Evolutionary conservation across 1,284 basidiomycete genomes (phyloP).

Genomic region (Psilocybe mexicana): DNA sequence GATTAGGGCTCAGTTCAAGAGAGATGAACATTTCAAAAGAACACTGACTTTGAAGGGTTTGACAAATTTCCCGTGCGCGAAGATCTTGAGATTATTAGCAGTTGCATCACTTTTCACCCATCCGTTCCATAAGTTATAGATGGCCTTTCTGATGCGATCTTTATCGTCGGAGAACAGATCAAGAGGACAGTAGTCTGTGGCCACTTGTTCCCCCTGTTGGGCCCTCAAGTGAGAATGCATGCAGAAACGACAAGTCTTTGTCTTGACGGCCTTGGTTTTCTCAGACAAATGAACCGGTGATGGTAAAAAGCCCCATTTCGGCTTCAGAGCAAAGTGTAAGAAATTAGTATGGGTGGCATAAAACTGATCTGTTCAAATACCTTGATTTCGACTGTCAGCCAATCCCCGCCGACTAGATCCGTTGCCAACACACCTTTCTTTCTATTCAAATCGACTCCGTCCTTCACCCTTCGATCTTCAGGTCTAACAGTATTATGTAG

Average conservation of each 20-base stretch:
- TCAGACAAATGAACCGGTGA: constrained; percentile 56
- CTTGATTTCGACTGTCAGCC: constrained; percentile 86
- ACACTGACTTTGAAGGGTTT: constrained; percentile 59
- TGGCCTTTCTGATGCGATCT: constrained; percentile 57
- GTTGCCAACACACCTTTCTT: constrained; percentile 69
- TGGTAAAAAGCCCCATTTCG: constrained; percentile 94
- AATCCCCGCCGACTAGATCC: constrained; percentile 64
- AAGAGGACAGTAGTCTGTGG: constrained; percentile 77
- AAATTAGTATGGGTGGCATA: background rate
- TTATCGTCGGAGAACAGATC: constrained; percentile 80
- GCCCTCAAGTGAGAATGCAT: constrained; percentile 74
- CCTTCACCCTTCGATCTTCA: constrained; percentile 48
- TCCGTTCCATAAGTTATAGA: constrained; percentile 69
- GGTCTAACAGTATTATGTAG: constrained; percentile 56
- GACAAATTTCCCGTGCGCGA: constrained; percentile 63
- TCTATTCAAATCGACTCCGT: constrained; percentile 57
- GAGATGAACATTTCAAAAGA: background rate
- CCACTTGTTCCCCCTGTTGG: constrained; percentile 38
- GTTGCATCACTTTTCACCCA: constrained; percentile 67
- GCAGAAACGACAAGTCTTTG: constrained; percentile 79
- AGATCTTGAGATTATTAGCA: constrained; percentile 82
- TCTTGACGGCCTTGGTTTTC: constrained; percentile 61
- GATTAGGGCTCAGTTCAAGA: constrained; percentile 6
- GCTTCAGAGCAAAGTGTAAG: constrained; percentile 46
- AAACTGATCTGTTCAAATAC: constrained; percentile 38